A percentile compares a stretch with the other conserved stretches of the same genome.
Evolutionary conservation across 306 rosid species (phyloP).

Genomic region (Fagus sylvatica): DNA sequence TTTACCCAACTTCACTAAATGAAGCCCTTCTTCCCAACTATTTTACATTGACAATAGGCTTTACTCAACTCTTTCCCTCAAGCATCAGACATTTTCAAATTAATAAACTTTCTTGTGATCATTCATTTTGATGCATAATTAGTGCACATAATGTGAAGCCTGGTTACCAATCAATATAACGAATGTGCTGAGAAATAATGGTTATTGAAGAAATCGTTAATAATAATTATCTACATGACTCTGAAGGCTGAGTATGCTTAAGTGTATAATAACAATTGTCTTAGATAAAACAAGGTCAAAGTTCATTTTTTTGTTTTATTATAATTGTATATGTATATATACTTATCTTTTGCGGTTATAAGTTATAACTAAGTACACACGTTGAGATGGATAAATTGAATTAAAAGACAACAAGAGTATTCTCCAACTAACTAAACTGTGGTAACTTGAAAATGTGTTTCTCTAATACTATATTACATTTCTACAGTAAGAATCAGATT

Average conservation of each 20-base stretch:
- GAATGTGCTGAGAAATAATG: conserved; percentile 1
- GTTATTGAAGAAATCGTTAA: not conserved
- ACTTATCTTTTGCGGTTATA: not conserved
- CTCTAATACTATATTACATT: not conserved
- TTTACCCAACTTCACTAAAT: not conserved
- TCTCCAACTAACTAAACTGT: not conserved
- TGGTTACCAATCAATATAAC: not conserved
- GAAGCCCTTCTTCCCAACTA: not conserved
- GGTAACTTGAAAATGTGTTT: not conserved
- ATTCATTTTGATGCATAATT: not conserved
- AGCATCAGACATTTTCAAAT: not conserved
- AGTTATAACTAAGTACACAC: not conserved
- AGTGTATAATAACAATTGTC: not conserved
- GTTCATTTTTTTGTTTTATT: not conserved
- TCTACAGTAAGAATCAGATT: not conserved
- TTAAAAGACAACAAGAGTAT: not conserved
- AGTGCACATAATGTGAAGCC: not conserved
- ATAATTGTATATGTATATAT: not conserved
- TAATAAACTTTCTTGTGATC: not conserved
- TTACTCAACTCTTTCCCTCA: not conserved
- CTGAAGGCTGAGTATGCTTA: not conserved
- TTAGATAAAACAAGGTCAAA: not conserved
- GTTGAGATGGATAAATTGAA: not conserved
- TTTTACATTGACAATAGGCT: not conserved
- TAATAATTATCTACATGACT: not conserved